phyloP scores from a whole-genome alignment of 768 basidiomycete species.

The Leccinum incarnatum region DNA sequence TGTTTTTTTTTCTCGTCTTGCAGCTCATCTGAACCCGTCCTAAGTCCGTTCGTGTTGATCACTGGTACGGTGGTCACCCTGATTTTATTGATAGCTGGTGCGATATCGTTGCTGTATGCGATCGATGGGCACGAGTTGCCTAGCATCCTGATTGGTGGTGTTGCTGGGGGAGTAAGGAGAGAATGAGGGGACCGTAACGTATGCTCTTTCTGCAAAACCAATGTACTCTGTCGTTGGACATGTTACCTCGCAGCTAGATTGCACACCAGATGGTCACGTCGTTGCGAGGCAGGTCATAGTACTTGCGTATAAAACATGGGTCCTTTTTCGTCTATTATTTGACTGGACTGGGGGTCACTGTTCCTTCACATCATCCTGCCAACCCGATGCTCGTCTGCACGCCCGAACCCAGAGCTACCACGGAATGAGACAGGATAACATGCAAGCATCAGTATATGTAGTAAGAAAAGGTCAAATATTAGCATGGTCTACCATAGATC shows the following conservation, averaged over 20 bases:
- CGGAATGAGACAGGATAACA: not conserved
- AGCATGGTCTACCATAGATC: not conserved
- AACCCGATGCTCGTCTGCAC: no score
- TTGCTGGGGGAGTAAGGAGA: conserved; percentile 47
- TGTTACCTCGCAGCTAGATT: not conserved
- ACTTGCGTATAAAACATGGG: not conserved
- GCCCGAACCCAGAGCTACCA: no score
- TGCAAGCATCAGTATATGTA: no score
- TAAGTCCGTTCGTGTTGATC: conserved; percentile 72
- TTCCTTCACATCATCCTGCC: no score
- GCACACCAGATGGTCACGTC: not conserved
- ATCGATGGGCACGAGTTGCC: conserved; percentile 66
- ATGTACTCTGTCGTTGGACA: conserved; percentile 2
- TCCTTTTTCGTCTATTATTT: no score
- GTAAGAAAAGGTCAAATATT: not conserved
- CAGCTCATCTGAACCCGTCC: not conserved
- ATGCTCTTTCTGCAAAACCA: not conserved
- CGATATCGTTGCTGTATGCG: conserved; percentile 60
- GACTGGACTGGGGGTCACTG: no score
- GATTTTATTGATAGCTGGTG: conserved; percentile 62
- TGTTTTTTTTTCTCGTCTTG: not conserved
- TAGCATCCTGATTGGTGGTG: conserved; percentile 67
- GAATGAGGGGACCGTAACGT: conserved; percentile 36
- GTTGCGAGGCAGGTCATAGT: not conserved
- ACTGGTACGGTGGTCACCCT: conserved; percentile 65